phyloP scores from a whole-genome alignment of 202 grass and related monocot species.

The Alloteropsis angusta region DNA sequence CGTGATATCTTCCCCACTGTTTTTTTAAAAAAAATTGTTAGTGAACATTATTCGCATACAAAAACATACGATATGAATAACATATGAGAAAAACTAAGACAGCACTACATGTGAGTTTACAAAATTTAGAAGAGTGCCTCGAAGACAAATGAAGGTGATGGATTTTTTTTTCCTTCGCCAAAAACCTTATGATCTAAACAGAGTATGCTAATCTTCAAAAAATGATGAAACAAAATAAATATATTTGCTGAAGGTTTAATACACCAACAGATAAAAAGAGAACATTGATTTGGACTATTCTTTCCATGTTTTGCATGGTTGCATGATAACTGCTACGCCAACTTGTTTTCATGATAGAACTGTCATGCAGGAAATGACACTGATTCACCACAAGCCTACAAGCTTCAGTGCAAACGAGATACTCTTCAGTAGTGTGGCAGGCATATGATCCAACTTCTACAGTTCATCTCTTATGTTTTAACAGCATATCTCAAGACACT shows the following conservation, averaged over 20 bases:
- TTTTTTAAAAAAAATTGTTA: not conserved
- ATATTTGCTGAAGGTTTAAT: not conserved
- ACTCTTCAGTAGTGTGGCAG: not conserved
- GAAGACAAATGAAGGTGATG: not conserved
- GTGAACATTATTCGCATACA: not conserved
- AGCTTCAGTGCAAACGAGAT: not conserved
- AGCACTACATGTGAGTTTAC: not conserved
- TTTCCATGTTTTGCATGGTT: not conserved
- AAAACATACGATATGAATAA: not conserved
- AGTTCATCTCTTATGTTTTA: not conserved
- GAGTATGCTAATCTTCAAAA: not conserved
- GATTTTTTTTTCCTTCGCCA: not conserved
- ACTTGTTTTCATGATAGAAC: conserved; percentile 5
- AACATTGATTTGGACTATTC: not conserved
- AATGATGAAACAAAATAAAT: not conserved
- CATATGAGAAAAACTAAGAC: not conserved
- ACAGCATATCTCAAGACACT: not conserved
- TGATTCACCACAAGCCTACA: not conserved
- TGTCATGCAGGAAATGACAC: not conserved
- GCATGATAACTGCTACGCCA: not conserved
- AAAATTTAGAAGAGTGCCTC: not conserved
- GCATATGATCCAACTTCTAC: not conserved
- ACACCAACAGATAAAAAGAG: not conserved
- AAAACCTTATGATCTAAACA: not conserved
- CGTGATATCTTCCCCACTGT: conserved; percentile 71